Evolutionary conservation across 2,329 filamentous ascomycete genomes (phyloP).

Genomic region (Claviceps capensis): DNA sequence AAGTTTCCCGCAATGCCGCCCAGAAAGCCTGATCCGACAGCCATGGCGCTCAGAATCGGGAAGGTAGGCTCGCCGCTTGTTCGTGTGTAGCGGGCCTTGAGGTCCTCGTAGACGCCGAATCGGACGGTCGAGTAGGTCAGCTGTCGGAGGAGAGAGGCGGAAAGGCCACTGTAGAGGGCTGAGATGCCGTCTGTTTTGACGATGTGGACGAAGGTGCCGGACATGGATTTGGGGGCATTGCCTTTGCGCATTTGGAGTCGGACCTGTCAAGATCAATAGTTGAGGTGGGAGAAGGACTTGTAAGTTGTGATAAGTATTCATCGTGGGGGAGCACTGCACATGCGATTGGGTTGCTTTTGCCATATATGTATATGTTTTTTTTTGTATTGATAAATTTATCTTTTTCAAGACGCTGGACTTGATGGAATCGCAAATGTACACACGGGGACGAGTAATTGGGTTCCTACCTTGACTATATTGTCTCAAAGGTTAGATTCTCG

Average conservation of each 20-base stretch:
- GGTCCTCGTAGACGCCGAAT: constrained; percentile 90
- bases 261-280: constrained; percentile 40
- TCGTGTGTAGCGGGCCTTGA: constrained; percentile 53
- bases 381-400: too few relatives aligned
- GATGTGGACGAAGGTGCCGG: constrained; percentile 74
- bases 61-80: constrained; percentile 50
- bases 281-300: too few relatives aligned
- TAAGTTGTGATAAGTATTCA: not conserved
- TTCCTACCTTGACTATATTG: constrained; percentile 7
- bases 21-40: constrained; percentile 69
- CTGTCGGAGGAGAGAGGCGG: constrained; percentile 84
- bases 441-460: not conserved
- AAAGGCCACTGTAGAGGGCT: constrained; percentile 83
- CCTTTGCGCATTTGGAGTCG: constrained; percentile 73
- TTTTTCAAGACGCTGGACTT: too few relatives aligned
- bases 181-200: constrained; percentile 59
- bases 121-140: constrained; percentile 92
- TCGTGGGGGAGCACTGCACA: too few relatives aligned
- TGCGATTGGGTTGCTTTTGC: too few relatives aligned
- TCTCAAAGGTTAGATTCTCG: not conserved
- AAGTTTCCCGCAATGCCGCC: constrained; percentile 88
- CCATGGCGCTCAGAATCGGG: constrained; percentile 66
- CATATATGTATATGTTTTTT: not conserved
- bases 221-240: constrained; percentile 66
- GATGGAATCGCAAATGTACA: too few relatives aligned